Conservation (phyloP, 2,329 filamentous ascomycete genomes). For the Seiridium unicorne region DNA sequence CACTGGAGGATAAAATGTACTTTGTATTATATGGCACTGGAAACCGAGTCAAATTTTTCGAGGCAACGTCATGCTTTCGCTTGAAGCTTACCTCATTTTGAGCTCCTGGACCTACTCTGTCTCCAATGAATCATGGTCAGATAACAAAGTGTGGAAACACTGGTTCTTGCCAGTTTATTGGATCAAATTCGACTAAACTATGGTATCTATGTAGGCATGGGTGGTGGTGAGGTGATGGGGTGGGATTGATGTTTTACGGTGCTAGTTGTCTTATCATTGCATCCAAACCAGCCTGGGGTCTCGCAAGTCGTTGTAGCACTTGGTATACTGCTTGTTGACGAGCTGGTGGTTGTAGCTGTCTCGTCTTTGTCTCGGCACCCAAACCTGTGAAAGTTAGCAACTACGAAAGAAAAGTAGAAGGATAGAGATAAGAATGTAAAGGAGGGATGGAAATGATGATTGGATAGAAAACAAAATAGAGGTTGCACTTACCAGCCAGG, state of each 20-base stretch:
- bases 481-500: constrained; percentile 48
- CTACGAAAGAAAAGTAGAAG: background rate
- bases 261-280: constrained; percentile 10
- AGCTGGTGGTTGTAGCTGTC: constrained; percentile 1
- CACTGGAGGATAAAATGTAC: too few relatives aligned
- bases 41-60: too few relatives aligned
- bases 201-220: constrained; percentile 5
- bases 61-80: too few relatives aligned
- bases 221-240: constrained; percentile 12
- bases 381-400: constrained; percentile 29
- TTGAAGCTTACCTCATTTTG: too few relatives aligned
- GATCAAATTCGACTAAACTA: background rate
- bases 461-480: too few relatives aligned
- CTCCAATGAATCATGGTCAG: too few relatives aligned
- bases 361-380: constrained; percentile 12
- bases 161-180: background rate
- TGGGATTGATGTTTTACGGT: constrained; percentile 1
- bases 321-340: constrained; percentile 25
- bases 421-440: background rate
- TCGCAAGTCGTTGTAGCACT: constrained; percentile 14
- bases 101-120: too few relatives aligned
- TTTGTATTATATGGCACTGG: too few relatives aligned
- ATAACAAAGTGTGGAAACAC: too few relatives aligned
- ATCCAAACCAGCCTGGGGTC: constrained; percentile 22
- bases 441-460: too few relatives aligned